These are phyloP conservation scores for Eucalyptus tenuipes DNA, from an alignment of 345 rosid species.

Conservation along the genomic window DNA sequence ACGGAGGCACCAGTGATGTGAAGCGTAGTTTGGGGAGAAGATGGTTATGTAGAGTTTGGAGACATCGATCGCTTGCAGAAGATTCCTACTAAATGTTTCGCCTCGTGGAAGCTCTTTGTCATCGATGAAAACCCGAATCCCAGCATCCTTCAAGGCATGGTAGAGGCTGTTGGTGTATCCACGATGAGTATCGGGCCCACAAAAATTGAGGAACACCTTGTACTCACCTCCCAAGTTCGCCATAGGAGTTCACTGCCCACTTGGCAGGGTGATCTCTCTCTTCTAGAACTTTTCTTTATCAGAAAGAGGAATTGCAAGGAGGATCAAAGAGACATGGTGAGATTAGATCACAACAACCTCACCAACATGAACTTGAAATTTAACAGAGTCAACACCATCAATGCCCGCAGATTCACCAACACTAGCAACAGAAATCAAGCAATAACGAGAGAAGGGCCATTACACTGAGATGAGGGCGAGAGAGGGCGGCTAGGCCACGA, in stretches of 20 bases:
- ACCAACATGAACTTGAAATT: not conserved
- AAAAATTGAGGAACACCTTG: too few relatives aligned
- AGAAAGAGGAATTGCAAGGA: not conserved
- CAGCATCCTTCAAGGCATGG: too few relatives aligned
- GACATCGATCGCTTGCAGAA: not conserved
- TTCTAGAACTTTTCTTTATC: not conserved
- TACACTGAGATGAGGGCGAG: slow-evolving; percentile 12
- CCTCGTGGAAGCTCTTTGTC: not conserved
- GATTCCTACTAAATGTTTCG: not conserved
- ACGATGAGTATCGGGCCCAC: too few relatives aligned
- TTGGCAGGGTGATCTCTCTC: not conserved
- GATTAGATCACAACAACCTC: not conserved
- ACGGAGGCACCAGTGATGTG: not conserved
- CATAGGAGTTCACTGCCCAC: not conserved
- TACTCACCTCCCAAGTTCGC: not conserved
- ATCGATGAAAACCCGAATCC: not conserved
- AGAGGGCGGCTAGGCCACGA: too few relatives aligned
- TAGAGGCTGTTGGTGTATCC: too few relatives aligned
- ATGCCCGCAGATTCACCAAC: not conserved
- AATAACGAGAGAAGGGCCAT: slow-evolving; percentile 26
- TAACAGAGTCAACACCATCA: not conserved
- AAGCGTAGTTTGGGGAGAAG: not conserved
- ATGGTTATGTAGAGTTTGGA: not conserved
- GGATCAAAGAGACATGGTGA: not conserved
- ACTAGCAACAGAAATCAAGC: not conserved